Evolutionary conservation across 768 basidiomycete species (phyloP), one percentile per base, ranked within the genome.

Genomic region (Termitomyces sp.): DNA sequence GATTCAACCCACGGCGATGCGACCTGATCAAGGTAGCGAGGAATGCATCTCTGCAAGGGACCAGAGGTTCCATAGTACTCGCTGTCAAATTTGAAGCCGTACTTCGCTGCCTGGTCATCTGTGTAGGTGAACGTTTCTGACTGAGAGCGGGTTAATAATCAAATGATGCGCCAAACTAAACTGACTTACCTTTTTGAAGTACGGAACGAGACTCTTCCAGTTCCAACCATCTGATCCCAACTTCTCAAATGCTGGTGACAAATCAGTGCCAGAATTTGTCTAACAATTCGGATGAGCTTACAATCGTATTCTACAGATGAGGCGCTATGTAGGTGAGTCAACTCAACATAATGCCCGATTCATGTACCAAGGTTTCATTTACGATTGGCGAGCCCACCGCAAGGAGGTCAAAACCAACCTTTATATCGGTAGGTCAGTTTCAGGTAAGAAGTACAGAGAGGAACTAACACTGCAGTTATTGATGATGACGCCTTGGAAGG

Each of bases 101-200:
- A 51, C 7, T 56, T 56, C 1, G 28, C 38, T 3, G 28, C 49
- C 1, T 56, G 9, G 12, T 57, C 39, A 4, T 61, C 55, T 4
- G 2, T 44, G 48, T 38, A 51, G 5, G 39, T 46, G 12, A 60
- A 38, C 0, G 51, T 60, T 15, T 60, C 51, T 4, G 59, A 60
- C 59, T 60, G 45, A 2, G n/a, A n/a, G n/a, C n/a, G n/a, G n/a
- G n/a, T n/a, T n/a, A n/a, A n/a, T n/a, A n/a, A n/a, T n/a, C n/a
- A n/a, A n/a, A n/a, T n/a, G n/a, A n/a, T n/a, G n/a, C n/a, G n/a
- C n/a, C n/a, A n/a, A n/a, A n/a, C n/a, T n/a, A 3, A 4, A 13
- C 24, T 12, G 4, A 44, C 49, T 40, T 40, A 36, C 59, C 52
- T 60, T 60, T 46, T n/a, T 44, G 32, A 60, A 60, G 35, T 60